These are phyloP conservation scores for Amauroascus niger DNA, from an alignment of 2,329 filamentous ascomycete species.

Conservation along the genomic window DNA sequence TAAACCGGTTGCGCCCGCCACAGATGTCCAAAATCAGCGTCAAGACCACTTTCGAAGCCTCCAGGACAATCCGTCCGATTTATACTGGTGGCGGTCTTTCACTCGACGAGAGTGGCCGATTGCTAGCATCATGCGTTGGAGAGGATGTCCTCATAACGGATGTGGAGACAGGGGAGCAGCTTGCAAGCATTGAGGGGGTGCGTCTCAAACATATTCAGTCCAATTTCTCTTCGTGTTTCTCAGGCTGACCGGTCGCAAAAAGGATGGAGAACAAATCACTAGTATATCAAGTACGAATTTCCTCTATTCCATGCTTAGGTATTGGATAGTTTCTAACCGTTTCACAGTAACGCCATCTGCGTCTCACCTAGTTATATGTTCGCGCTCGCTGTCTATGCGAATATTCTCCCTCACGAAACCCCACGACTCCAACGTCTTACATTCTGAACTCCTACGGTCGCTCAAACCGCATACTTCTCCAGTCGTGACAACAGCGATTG, in stretches of 20 bases:
- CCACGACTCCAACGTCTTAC: slow-evolving; percentile 48
- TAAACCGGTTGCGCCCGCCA: background rate
- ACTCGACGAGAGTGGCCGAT: slow-evolving; percentile 67
- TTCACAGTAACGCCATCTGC: slow-evolving; percentile 69
- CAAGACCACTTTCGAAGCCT: slow-evolving; percentile 84
- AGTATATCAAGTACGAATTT: slow-evolving; percentile 35
- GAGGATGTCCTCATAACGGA: slow-evolving; percentile 87
- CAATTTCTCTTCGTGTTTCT: background rate
- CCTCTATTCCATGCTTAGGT: background rate
- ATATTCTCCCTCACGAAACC: slow-evolving; percentile 65
- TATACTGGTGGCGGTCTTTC: slow-evolving; percentile 85
- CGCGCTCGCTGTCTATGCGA: slow-evolving; percentile 89
- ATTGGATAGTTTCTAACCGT: slow-evolving; percentile 12
- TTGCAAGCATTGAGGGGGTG: slow-evolving; percentile 82
- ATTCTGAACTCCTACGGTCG: slow-evolving; percentile 61
- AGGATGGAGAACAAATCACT: slow-evolving; percentile 55
- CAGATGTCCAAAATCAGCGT: slow-evolving; percentile 44
- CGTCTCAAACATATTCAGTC: slow-evolving; percentile 25
- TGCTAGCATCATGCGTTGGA: slow-evolving; percentile 80
- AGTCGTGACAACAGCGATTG: slow-evolving; percentile 74
- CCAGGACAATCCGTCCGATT: slow-evolving; percentile 77
- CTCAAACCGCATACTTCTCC: slow-evolving; percentile 85
- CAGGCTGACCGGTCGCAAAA: slow-evolving; percentile 7
- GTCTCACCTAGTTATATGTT: slow-evolving; percentile 82
- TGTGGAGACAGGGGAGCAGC: slow-evolving; percentile 67